Conservation (phyloP, 106 monocot species). For the Acorus gramineus region DNA sequence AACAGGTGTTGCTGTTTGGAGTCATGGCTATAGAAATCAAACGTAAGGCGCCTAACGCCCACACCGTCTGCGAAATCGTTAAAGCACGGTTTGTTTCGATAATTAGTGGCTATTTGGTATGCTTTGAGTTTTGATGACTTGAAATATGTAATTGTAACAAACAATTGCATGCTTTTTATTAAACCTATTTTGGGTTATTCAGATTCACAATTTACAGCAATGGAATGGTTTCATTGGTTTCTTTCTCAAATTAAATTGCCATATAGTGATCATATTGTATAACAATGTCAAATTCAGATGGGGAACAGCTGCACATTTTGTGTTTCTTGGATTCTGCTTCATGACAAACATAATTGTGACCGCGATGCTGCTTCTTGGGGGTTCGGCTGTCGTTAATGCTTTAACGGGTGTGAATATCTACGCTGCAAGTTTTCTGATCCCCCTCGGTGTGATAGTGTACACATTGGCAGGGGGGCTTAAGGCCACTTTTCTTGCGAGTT, state of each 20-base stretch:
- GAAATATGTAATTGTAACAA: too few relatives aligned
- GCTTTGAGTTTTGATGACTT: too few relatives aligned
- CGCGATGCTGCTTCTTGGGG: slow-evolving; percentile 95
- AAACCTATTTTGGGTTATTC: too few relatives aligned
- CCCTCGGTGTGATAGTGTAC: slow-evolving; percentile 86
- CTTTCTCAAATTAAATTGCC: too few relatives aligned
- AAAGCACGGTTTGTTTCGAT: slow-evolving; percentile 44
- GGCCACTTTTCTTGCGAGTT: slow-evolving; percentile 96
- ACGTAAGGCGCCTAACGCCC: slow-evolving; percentile 84
- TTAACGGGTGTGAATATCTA: slow-evolving; percentile 88
- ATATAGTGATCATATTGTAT: too few relatives aligned
- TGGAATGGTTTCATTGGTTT: too few relatives aligned
- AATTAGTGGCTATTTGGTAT: not conserved
- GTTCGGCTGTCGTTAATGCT: slow-evolving; percentile 91
- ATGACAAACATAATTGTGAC: slow-evolving; percentile 97
- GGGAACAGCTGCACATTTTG: slow-evolving; percentile 77
- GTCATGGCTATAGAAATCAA: slow-evolving; percentile 99
- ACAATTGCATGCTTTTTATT: too few relatives aligned
- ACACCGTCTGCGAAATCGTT: slow-evolving; percentile 96
- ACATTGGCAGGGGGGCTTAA: slow-evolving; percentile 91
- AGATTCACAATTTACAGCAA: too few relatives aligned
- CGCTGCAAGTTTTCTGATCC: slow-evolving; percentile 88
- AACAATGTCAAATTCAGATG: slow-evolving; percentile 35
- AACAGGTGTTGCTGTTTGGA: slow-evolving; percentile 86
- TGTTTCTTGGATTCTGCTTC: slow-evolving; percentile 94